Evolutionary conservation across 2,329 filamentous ascomycete species (phyloP).

Genomic region (Monilinia vaccinii-corymbosi): DNA sequence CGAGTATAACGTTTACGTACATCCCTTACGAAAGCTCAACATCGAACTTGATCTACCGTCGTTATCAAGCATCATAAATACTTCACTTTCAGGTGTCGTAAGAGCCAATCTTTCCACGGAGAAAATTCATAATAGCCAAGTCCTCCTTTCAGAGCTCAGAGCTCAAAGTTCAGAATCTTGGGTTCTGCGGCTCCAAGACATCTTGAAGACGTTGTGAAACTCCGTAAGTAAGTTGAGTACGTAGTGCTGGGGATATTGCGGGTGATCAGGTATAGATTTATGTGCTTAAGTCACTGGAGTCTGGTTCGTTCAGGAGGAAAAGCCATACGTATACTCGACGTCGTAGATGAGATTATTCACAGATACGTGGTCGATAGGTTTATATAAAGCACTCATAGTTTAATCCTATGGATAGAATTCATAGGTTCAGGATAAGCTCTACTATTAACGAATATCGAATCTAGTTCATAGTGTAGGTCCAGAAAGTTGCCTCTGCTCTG

Average conservation of each 20-base stretch:
- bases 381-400: not conserved
- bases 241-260: not conserved
- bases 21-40: too few species aligned
- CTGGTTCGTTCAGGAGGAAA: not conserved
- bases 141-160: not conserved
- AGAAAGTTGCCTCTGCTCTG: not conserved
- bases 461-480: not conserved
- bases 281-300: not conserved
- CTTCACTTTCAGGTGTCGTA: too few species aligned
- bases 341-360: not conserved
- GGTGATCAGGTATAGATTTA: not conserved
- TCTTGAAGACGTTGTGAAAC: not conserved
- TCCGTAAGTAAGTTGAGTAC: not conserved
- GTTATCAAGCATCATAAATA: too few species aligned
- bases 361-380: not conserved
- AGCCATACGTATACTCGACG: not conserved
- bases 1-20: too few species aligned
- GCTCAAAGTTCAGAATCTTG: not conserved
- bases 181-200: not conserved
- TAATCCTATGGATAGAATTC: not conserved
- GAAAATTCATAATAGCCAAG: not conserved
- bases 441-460: not conserved
- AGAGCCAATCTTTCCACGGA: not conserved
- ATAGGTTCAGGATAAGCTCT: not conserved
- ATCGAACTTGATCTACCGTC: too few species aligned